These are phyloP conservation scores for Ceratocystis harringtonii DNA, from an alignment of 2,329 filamentous ascomycete genomes.

Conservation along the genomic window DNA sequence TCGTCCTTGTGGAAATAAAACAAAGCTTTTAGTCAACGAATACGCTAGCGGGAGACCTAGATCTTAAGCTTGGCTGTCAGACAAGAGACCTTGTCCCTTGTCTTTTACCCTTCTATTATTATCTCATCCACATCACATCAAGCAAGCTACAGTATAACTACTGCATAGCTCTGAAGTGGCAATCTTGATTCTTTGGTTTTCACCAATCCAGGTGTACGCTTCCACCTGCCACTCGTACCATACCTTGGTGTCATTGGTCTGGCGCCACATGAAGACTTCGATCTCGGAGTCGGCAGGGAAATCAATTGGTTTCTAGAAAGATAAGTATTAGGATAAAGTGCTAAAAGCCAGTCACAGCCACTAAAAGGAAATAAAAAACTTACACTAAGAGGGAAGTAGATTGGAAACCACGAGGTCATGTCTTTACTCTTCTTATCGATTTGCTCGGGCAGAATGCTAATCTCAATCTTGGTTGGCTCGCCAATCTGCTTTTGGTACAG, in stretches of 20 bases:
- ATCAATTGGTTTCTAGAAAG: slow-evolving; percentile 60
- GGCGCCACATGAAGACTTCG: slow-evolving; percentile 86
- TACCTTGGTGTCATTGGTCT: slow-evolving; percentile 86
- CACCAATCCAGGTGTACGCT: slow-evolving; percentile 52
- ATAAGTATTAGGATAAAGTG: slow-evolving; percentile 1
- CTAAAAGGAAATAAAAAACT: slow-evolving; percentile 21
- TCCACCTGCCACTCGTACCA: slow-evolving; percentile 99
- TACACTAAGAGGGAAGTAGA: slow-evolving; percentile 93
- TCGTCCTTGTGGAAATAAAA: neutral
- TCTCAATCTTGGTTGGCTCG: slow-evolving; percentile 49
- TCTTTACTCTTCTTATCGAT: slow-evolving; percentile 88
- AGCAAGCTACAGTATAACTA: slow-evolving; percentile 52
- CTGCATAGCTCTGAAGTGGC: slow-evolving; percentile 52
- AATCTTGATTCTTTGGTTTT: slow-evolving; percentile 48
- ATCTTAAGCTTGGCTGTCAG: neutral
- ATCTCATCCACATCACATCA: slow-evolving; percentile 38
- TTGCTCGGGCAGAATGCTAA: slow-evolving; percentile 82
- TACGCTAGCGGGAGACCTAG: neutral
- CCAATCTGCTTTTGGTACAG: slow-evolving; percentile 46
- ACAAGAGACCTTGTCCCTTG: neutral
- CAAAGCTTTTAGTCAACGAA: neutral
- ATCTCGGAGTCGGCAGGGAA: slow-evolving; percentile 74
- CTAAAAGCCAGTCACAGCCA: neutral
- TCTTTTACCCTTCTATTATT: neutral
- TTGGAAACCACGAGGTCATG: slow-evolving; percentile 99